Base-by-base conservation (phyloP, 768 basidiomycete species). In the Termitomyces sp. region DNA sequence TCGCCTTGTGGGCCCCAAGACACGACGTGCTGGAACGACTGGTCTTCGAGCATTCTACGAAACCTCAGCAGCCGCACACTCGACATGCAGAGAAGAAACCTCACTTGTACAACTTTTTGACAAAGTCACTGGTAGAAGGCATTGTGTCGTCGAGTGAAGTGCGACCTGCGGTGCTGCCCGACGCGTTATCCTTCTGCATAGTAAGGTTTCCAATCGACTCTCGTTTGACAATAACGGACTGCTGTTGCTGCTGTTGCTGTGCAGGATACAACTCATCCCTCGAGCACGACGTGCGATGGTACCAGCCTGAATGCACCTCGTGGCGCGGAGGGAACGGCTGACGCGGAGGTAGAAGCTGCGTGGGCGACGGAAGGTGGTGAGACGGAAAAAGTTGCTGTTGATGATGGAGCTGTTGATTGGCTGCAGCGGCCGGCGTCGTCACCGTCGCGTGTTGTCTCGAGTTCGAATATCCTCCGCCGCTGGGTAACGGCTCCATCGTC, bases 31-130 rank as follows among this genome's bases (percentile, higher is more conserved):
- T 82, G 70, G 73, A 88, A 89, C 0, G 81, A 67, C 28, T 81
- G 79, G 64, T 94, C 91, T 68, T 93, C 89, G 41, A 95, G 84
- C 91, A 95, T 95, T 68, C 93, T 94, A 63, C 11, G 17, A 40
- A 14, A 34, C 17, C 37, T 49, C 16, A 48, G 32, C 32, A 50
- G 23, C 34, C 12, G 39, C 3, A 41, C n/a, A 8, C 35, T 7
- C 50, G 34, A 54, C 32, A 44, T 25, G 42, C 49, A 50, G 2
- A 25, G n/a, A 23, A 21, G 17, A 54, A 35, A 30, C 70, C 81
- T 59, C 43, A 94, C 93, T 89, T 91, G 88, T 89, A 94, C 9
- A 96, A 74, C 69, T 94, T 95, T 76, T 94, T 94, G 62, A 95
- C 93, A 68, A 96, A 96, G 72, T 95, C 93, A 64, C 85, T 87